Conservation (phyloP, 1,139 yeast genomes). For the Torulaspora globosa region DNA sequence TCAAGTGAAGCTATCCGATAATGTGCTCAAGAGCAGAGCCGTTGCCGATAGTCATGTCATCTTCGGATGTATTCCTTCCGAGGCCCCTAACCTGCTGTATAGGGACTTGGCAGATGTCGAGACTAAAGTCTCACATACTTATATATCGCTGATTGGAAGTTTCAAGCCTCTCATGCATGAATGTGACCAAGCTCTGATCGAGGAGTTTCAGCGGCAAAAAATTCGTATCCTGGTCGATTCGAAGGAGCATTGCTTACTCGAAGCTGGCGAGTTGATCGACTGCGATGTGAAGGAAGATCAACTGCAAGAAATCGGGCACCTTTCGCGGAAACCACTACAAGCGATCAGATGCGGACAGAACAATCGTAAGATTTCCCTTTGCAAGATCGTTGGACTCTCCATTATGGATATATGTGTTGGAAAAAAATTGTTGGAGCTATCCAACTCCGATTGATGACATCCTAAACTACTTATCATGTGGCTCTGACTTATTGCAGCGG, state of each 20-base stretch:
- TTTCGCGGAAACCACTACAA: slow-evolving; percentile 22
- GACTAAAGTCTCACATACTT: slow-evolving; percentile 38
- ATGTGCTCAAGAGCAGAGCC: slow-evolving; percentile 24
- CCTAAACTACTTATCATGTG: neutral
- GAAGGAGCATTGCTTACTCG: slow-evolving; percentile 50
- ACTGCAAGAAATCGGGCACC: slow-evolving; percentile 46
- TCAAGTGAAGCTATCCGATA: slow-evolving; percentile 15
- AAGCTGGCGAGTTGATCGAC: slow-evolving; percentile 63
- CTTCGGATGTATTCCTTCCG: slow-evolving; percentile 59
- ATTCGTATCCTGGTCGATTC: slow-evolving; percentile 56
- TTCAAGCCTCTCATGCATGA: slow-evolving; percentile 68
- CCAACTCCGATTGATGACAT: neutral
- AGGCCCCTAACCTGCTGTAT: slow-evolving; percentile 44
- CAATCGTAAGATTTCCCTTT: slow-evolving; percentile 40
- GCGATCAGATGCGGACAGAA: slow-evolving; percentile 9
- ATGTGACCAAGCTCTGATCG: slow-evolving; percentile 47
- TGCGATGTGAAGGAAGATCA: slow-evolving; percentile 39
- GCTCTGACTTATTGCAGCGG: no score
- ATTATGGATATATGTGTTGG: slow-evolving; percentile 57
- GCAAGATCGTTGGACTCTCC: slow-evolving; percentile 57
- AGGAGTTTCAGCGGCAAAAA: slow-evolving; percentile 22
- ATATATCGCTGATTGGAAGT: slow-evolving; percentile 60
- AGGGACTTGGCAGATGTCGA: slow-evolving; percentile 39
- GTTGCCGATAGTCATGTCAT: slow-evolving; percentile 40
- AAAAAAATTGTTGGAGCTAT: slow-evolving; percentile 15